phyloP scores from a whole-genome alignment of 2,329 filamentous ascomycete species.

The Pestalotiopsis sp. region DNA sequence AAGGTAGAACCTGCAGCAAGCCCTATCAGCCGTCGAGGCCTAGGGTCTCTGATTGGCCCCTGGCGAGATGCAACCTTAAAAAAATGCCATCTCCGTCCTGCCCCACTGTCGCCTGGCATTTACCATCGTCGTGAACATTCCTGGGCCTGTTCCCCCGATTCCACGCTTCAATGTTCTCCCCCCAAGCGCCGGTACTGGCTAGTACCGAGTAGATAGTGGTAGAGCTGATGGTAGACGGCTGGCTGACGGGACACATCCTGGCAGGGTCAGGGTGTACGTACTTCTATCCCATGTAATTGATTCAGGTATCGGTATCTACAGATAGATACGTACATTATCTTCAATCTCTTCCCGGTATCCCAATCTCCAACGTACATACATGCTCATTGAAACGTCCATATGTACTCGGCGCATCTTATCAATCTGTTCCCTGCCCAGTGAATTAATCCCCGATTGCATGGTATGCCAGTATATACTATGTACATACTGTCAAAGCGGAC shows the following conservation, averaged over 20 bases:
- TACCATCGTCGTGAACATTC: neutral
- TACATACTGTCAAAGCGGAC: neutral
- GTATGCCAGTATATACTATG: neutral
- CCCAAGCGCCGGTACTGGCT: no score
- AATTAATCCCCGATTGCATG: neutral
- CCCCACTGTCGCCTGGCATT: neutral
- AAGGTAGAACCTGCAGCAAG: conserved; percentile 5
- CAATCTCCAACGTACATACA: no score
- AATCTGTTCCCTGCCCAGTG: neutral
- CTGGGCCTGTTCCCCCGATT: neutral
- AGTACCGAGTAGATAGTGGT: no score
- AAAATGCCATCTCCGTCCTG: conserved; percentile 7
- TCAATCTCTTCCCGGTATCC: neutral
- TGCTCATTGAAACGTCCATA: neutral
- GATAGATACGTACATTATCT: neutral
- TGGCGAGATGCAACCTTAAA: neutral
- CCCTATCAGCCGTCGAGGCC: neutral
- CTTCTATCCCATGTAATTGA: neutral
- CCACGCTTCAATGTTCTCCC: neutral
- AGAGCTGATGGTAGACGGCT: neutral
- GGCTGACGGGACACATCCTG: no score
- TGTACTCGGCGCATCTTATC: neutral
- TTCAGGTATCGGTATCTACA: no score
- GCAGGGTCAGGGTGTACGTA: neutral
- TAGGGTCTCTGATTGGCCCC: neutral